phyloP scores from a whole-genome alignment of 1,284 basidiomycete species.

The Cerioporus squamosus region DNA sequence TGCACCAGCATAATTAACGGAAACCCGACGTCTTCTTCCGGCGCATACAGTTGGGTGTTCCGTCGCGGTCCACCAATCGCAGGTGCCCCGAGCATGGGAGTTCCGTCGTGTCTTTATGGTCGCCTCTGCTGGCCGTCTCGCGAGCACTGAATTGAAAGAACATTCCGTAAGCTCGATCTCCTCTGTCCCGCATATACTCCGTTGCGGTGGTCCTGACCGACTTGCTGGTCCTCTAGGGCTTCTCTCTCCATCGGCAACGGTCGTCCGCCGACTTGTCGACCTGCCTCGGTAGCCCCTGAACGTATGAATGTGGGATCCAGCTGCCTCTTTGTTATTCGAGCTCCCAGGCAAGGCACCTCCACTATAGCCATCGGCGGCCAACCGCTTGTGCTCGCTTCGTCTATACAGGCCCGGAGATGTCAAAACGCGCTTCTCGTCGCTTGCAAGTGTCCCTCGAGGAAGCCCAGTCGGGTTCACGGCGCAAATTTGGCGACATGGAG shows the following conservation, averaged over 20 bases:
- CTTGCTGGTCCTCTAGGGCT: background rate
- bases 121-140: conserved; percentile 20
- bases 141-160: conserved; percentile 3
- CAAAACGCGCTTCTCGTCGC: background rate
- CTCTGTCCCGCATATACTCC: conserved; percentile 11
- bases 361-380: conserved; percentile 14
- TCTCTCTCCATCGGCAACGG: background rate
- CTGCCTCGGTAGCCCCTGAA: background rate
- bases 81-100: conserved; percentile 13
- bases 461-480: background rate
- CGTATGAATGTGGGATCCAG: no score
- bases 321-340: background rate
- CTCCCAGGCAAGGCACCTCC: conserved; percentile 8
- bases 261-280: background rate
- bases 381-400: conserved; percentile 11
- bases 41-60: conserved; percentile 13
- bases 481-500: background rate
- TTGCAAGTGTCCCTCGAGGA: background rate
- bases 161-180: conserved; percentile 9
- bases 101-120: conserved; percentile 16
- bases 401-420: background rate
- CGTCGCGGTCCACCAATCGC: conserved; percentile 11
- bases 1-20: conserved; percentile 21
- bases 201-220: background rate
- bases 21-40: conserved; percentile 1